These are phyloP conservation scores for Azolla pinnata DNA, from an alignment of 75 land plant genomes.

Conservation along the genomic window DNA sequence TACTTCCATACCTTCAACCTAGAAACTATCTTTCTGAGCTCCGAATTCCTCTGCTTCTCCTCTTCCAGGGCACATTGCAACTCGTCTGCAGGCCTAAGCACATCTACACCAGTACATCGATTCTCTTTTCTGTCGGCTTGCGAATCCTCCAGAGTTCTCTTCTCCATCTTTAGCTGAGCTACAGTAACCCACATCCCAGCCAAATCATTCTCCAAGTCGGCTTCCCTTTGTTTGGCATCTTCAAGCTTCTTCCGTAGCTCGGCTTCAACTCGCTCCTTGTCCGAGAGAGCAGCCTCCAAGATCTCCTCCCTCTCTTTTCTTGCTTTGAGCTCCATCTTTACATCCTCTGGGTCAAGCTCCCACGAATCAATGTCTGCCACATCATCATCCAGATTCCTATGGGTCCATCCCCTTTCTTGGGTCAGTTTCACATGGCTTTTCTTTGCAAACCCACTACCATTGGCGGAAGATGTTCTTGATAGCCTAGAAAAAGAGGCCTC, in stretches of 20 bases:
- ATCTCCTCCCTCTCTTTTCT: conserved; percentile 63
- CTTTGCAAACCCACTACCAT: conserved; percentile 6
- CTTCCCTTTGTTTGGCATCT: conserved; percentile 70
- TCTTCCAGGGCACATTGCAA: conserved; percentile 14
- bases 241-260: conserved; percentile 61
- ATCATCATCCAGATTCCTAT: neutral
- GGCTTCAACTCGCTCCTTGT: conserved; percentile 52
- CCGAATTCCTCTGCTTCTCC: conserved; percentile 22
- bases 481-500: conserved; percentile 34
- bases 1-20: conserved; percentile 88
- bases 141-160: conserved; percentile 13
- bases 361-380: conserved; percentile 39
- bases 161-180: conserved; percentile 83
- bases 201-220: conserved; percentile 80
- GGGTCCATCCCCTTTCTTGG: neutral
- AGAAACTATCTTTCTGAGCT: conserved; percentile 53
- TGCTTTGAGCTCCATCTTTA: conserved; percentile 67
- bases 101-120: no score
- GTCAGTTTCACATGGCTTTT: neutral
- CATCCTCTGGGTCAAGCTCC: conserved; percentile 55
- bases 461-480: conserved; percentile 11
- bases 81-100: no score
- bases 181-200: conserved; percentile 99
- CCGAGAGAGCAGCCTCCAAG: conserved; percentile 65
- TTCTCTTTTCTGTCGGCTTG: no score